Evolutionary conservation across 2,329 filamentous ascomycete genomes (phyloP), one percentile per base, ranked within the genome.

Genomic region (Pleurostoma richardsiae): DNA sequence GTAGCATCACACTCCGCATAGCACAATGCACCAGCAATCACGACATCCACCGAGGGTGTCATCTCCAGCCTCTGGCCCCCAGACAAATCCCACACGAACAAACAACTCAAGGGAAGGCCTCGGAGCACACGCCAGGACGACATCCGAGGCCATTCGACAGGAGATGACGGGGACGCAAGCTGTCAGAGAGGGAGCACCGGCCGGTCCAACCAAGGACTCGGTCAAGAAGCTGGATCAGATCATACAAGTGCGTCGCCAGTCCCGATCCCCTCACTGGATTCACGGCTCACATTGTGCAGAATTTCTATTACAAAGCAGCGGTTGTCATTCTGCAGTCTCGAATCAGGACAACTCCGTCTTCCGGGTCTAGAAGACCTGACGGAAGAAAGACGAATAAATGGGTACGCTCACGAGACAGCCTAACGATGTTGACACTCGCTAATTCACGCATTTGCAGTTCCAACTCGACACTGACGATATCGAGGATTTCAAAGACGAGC

Each of bases 401-500:
- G 89, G 90, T 92, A 78, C 52, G 85, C 73, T 30, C 41, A 11
- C 40, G 29, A 46, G 40, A 33, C 26, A 10, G 26, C 29, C 28
- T 50, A 30, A 48, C 29, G 19, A 29, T 29, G 10, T 30, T 29
- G 30, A 28, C 10, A n/a, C 26, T 50, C 49, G 38, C 49, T 54
- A 39, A 55, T 19, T 19, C 41, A 39, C 10, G 28, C 2, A 10
- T 10, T 5, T 41, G 41, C 59, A 97, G 94, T 99, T 96, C 69
- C 95, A 96, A 72, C 83, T 96, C 56, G 87, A 96, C 55, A 85
- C 96, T 40, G 88, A 95, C 57, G 94, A 99, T 58, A 92, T 92
- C 52, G 89, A 96, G 60, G 83, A 88, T 50, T 90, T 96, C 60
- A 77, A 80, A 58, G 86, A 95, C 54, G 87, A 94, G 54, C 78